Base-by-base conservation (phyloP, 768 basidiomycete species). In the Cystofilobasidium ferigula region DNA sequence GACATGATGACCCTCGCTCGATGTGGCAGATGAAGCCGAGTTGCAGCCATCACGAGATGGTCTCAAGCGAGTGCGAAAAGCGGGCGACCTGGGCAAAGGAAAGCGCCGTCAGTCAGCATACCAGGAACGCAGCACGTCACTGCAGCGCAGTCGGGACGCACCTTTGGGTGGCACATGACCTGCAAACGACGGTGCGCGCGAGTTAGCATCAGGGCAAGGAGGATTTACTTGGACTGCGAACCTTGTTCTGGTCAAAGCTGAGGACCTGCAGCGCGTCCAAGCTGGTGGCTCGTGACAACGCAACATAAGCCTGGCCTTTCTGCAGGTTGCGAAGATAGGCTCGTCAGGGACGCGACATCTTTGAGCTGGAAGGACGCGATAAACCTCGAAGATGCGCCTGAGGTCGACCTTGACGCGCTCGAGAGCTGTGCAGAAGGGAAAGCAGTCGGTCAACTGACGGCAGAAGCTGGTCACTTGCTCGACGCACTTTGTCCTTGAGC, bases 401-500 rank as follows among this genome's bases (percentile, higher is more conserved):
- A 99, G 80, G 73, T 98, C 93, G 51, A 98, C 93, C 73, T 88
- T 94, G 71, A 98, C 93, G 54, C 90, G 84, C 30, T 92, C 87
- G 13, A 99, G 80, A 0, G 95, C 66, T 67, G 54, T 5, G 18
- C 8, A 22, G 42, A 57, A 58, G 32, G n/a, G 18, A 3, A 24
- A 58, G n/a, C 9, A 6, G 24, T 6, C 2, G 18, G 38, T 60
- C 30, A 45, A 30, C 28, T 58, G 18, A 61, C 58, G 34, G 18
- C 22, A 36, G 24, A 20, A 28, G 5, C 8, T 5, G 5, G 34
- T 45, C 42, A 32, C n/a, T 30, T 13, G 35, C 6, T 8, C 10
- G 24, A 28, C 56, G 28, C 16, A 61, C 64, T 98, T 75, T 98
- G 95, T 13, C 95, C 95, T 75, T 99, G 95, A 14, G 88, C 88